Conservation (phyloP, 78 protist genomes). For the Cyanophora paradoxa region DNA sequence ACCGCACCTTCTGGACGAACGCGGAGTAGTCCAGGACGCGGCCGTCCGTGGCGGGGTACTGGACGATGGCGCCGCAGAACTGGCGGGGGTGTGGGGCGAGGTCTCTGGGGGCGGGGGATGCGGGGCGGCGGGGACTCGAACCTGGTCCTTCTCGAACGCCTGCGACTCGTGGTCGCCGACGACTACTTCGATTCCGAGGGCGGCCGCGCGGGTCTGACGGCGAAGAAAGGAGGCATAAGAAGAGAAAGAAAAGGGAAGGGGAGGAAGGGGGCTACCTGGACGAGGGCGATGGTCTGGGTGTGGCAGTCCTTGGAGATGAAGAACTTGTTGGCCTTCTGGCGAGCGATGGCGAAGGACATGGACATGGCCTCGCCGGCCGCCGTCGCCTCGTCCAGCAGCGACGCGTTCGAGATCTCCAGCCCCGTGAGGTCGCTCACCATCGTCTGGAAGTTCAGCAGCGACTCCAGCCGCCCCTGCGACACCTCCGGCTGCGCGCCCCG, state of each 20-base stretch:
- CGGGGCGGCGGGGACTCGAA: background rate
- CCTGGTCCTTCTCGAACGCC: background rate
- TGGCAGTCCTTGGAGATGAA: slow-evolving; percentile 52
- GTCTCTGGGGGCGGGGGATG: background rate
- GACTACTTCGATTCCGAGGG: slow-evolving; percentile 6
- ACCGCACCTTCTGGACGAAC: slow-evolving; percentile 37
- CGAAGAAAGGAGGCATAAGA: background rate
- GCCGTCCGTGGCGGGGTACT: slow-evolving; percentile 85
- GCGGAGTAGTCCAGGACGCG: slow-evolving; percentile 36
- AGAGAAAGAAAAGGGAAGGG: background rate
- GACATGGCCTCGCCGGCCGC: slow-evolving; percentile 93
- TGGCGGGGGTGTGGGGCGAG: background rate
- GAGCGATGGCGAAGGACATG: slow-evolving; percentile 46
- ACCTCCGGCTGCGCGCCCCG: slow-evolving; percentile 92
- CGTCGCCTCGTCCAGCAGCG: slow-evolving; percentile 90
- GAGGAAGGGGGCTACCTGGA: slow-evolving; percentile 11
- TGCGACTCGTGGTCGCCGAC: slow-evolving; percentile 1
- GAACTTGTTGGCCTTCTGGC: slow-evolving; percentile 43
- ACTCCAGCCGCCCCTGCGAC: slow-evolving; percentile 94
- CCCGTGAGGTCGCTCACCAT: slow-evolving; percentile 84
- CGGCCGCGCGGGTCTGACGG: slow-evolving; percentile 10
- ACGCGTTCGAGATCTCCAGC: slow-evolving; percentile 80
- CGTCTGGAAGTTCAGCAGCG: slow-evolving; percentile 92
- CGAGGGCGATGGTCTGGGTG: slow-evolving; percentile 83
- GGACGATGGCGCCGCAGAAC: slow-evolving; percentile 67